Evolutionary conservation across 106 monocot species (phyloP).

Genomic region (Dactylorhiza incarnata): DNA sequence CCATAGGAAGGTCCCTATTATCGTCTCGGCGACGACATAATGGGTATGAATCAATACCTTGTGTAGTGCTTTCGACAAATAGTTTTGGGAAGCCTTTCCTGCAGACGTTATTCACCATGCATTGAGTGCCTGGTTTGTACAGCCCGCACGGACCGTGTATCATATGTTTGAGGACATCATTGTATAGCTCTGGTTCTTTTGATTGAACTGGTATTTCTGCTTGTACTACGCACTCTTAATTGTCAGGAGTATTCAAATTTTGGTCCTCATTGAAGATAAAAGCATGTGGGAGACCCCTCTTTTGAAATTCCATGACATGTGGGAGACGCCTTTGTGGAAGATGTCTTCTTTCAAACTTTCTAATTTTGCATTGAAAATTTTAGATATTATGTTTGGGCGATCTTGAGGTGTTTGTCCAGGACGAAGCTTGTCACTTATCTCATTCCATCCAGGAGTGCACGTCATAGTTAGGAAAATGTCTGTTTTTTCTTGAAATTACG

Average conservation of each 20-base stretch:
- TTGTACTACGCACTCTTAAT: not conserved
- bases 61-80: not conserved
- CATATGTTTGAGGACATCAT: not conserved
- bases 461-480: not conserved
- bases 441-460: too few relatives aligned
- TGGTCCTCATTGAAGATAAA: not conserved
- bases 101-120: not conserved
- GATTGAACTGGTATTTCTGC: not conserved
- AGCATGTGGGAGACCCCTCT: too few relatives aligned
- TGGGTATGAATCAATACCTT: constrained; percentile 6
- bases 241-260: not conserved
- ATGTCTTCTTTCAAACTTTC: too few relatives aligned
- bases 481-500: too few relatives aligned
- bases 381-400: too few relatives aligned
- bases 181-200: too few relatives aligned
- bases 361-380: too few relatives aligned
- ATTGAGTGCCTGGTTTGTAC: too few relatives aligned
- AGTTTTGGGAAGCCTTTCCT: too few relatives aligned
- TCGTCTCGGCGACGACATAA: not conserved
- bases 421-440: not conserved
- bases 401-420: too few relatives aligned
- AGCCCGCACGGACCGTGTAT: not conserved
- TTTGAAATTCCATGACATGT: too few relatives aligned
- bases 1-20: not conserved
- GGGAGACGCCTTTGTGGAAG: too few relatives aligned